A percentile compares a stretch with the other conserved stretches of the same genome.
phyloP scores from a whole-genome alignment of 345 rosid genomes.

The Erodium maritimum region DNA sequence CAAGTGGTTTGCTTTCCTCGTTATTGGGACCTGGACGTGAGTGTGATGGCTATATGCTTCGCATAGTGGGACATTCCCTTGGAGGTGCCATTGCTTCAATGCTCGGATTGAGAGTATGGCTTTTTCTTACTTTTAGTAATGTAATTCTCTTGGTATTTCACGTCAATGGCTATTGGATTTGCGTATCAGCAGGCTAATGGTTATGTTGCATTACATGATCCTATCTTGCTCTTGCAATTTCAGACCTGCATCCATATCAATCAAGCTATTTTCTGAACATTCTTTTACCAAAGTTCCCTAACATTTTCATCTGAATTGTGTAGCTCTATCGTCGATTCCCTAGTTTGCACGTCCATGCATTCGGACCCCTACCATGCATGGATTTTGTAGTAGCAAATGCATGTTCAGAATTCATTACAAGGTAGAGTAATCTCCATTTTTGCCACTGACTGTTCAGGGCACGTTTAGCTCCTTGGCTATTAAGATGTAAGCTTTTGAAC shows the following conservation, averaged over 20 bases:
- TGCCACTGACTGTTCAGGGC: constrained; percentile 7
- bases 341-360: constrained; percentile 59
- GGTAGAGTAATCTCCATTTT: constrained; percentile 29
- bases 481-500: constrained; percentile 16
- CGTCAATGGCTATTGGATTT: neutral
- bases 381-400: constrained; percentile 65
- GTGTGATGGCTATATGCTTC: constrained; percentile 71
- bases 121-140: constrained; percentile 7
- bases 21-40: constrained; percentile 75
- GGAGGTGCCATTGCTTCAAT: constrained; percentile 89
- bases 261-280: neutral
- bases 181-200: neutral
- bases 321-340: constrained; percentile 60
- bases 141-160: constrained; percentile 6
- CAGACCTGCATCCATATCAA: neutral
- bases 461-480: constrained; percentile 2
- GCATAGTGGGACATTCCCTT: constrained; percentile 78
- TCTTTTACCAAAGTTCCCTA: neutral
- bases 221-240: neutral
- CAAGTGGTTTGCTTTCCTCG: constrained; percentile 58
- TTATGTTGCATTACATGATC: neutral
- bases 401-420: constrained; percentile 70
- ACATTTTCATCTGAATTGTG: neutral
- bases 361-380: constrained; percentile 82
- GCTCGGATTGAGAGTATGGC: constrained; percentile 69